These are phyloP conservation scores for Mortierella sp. DNA, from an alignment of 371 early-diverging fungal genomes.

Conservation along the genomic window DNA sequence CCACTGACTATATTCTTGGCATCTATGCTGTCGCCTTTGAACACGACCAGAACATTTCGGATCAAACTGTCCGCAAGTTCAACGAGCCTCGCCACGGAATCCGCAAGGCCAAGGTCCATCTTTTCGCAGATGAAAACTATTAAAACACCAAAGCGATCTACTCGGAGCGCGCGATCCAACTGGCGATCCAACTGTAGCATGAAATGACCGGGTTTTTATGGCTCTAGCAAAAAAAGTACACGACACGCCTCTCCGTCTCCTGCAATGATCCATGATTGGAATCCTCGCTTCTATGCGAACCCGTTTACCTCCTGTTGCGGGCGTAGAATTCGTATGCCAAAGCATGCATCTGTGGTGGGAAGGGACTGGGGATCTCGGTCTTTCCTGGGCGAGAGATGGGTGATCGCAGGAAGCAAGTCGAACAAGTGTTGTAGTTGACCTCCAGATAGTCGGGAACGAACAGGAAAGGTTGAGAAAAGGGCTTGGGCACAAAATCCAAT, in stretches of 20 bases:
- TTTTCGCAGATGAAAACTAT: slow-evolving; percentile 37
- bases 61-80: slow-evolving; percentile 38
- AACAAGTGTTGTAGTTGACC: slow-evolving; percentile 95
- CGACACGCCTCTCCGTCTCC: no score
- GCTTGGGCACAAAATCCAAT: slow-evolving; percentile 77
- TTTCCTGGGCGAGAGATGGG: slow-evolving; percentile 88
- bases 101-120: slow-evolving; percentile 28
- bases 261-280: no score
- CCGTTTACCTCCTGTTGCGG: slow-evolving; percentile 55
- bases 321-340: slow-evolving; percentile 94
- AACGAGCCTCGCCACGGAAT: slow-evolving; percentile 32
- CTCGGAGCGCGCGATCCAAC: no score
- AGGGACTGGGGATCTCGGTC: slow-evolving; percentile 95
- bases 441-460: slow-evolving; percentile 97
- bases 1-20: slow-evolving; percentile 41
- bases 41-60: slow-evolving; percentile 38
- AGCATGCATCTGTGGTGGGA: slow-evolving; percentile 89
- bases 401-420: slow-evolving; percentile 85
- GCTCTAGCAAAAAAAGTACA: no score
- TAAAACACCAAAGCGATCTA: neutral
- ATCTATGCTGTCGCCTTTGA: slow-evolving; percentile 41
- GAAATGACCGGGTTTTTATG: no score
- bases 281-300: no score
- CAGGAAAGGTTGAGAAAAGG: slow-evolving; percentile 94
- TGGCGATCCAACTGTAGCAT: no score